phyloP scores from a whole-genome alignment of 768 basidiomycete genomes.

The Suillus discolor region DNA sequence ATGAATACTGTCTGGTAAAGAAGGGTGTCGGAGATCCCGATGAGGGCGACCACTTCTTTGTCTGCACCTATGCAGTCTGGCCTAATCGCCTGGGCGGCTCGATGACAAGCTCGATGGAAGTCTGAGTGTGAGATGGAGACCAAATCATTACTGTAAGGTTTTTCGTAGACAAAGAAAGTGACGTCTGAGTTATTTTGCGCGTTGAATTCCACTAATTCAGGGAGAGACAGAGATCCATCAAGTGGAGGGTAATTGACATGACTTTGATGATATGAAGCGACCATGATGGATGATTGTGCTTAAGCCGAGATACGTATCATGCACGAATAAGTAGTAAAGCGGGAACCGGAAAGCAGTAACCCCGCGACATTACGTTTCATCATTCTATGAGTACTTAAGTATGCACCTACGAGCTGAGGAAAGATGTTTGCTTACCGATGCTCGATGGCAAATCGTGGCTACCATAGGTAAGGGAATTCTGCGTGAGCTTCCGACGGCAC shows the following conservation, averaged over 20 bases:
- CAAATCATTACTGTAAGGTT: constrained; percentile 11
- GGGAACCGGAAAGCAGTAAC: not conserved
- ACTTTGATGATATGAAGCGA: not conserved
- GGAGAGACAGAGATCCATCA: constrained; percentile 17
- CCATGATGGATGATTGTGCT: not conserved
- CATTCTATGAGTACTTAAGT: not conserved
- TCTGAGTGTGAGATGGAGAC: constrained; percentile 40
- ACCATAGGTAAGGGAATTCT: too few species aligned
- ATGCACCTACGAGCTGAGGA: too few species aligned
- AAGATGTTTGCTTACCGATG: too few species aligned
- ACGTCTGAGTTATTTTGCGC: constrained; percentile 31
- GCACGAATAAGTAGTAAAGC: not conserved
- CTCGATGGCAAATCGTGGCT: too few species aligned
- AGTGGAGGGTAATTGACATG: constrained; percentile 3
- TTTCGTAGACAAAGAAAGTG: constrained; percentile 10
- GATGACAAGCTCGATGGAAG: constrained; percentile 41
- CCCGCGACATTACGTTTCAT: not conserved
- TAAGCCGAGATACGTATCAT: not conserved
- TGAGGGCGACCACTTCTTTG: constrained; percentile 23
- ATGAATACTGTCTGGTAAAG: constrained; percentile 35
- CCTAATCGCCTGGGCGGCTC: constrained; percentile 43
- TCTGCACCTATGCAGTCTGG: constrained; percentile 31
- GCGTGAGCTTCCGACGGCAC: too few species aligned
- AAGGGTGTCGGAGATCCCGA: constrained; percentile 34
- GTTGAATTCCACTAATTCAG: constrained; percentile 40